These are phyloP conservation scores for Lunasporangiospora selenospora DNA, from an alignment of 192 early-diverging fungal genomes.

Conservation along the genomic window DNA sequence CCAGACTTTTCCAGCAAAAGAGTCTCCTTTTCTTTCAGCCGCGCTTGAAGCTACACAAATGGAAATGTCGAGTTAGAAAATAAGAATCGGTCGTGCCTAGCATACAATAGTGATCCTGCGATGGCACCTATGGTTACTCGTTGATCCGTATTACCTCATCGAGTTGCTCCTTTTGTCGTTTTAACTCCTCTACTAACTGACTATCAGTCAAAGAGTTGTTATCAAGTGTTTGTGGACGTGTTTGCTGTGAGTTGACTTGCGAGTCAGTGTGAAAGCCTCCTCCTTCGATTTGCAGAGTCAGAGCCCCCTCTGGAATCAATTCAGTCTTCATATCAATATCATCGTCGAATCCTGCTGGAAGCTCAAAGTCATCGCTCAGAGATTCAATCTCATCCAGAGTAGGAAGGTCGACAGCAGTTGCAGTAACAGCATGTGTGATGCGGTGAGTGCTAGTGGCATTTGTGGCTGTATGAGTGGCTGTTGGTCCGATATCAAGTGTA, in stretches of 20 bases:
- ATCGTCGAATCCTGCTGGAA: conserved; percentile 12
- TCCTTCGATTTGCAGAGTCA: too few species aligned
- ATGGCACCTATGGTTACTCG: too few species aligned
- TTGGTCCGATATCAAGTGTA: conserved; percentile 8
- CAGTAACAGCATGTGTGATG: background rate
- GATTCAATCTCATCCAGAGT: too few species aligned
- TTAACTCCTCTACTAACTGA: background rate
- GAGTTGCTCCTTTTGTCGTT: conserved; percentile 3
- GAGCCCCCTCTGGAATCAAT: background rate
- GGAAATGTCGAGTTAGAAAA: background rate
- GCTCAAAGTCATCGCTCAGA: conserved; percentile 12
- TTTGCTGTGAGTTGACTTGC: too few species aligned
- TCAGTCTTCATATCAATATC: conserved; percentile 4
- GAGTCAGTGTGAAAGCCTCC: too few species aligned
- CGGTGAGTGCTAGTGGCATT: background rate
- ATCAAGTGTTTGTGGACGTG: background rate
- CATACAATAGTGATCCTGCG: too few species aligned
- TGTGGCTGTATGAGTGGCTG: background rate
- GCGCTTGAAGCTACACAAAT: conserved; percentile 8
- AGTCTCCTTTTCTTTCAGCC: conserved; percentile 7
- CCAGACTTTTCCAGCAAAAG: conserved; percentile 18
- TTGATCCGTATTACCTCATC: conserved; percentile 34
- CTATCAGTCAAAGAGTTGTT: background rate
- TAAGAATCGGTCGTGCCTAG: background rate
- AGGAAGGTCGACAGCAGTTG: background rate